Evolutionary conservation across 257 asterid genomes (phyloP), one percentile per base, ranked within the genome.

Genomic region (Mentha longifolia): DNA sequence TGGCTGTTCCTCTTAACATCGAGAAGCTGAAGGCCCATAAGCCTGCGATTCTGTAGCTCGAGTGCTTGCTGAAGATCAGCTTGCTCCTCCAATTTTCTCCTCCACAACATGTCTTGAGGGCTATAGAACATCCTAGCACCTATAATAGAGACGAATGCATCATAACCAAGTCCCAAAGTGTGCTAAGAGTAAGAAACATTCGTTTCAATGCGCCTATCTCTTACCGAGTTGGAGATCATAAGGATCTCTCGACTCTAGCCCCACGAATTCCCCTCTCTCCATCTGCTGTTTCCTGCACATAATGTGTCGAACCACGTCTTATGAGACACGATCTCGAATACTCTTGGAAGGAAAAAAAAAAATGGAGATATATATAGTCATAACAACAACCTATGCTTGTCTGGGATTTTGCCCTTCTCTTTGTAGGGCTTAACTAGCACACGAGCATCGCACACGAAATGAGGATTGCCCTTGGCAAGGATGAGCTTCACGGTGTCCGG

Each of bases 391-490:
- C 93, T 81, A 56, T 80, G 88, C 43, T 80, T 88, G 25, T 88
- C 95, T 10, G 89, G 95, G 81, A 85, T 82, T 73, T 88, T 88
- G 39, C 95, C 95, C 74, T 88, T 88, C 68, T 88, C 95, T 63
- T 88, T 88, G 67, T 88, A 88, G 0, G 90, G 92, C 72, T 87
- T 85, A 13, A 87, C 92, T 9, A 87, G 92, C 39, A 87, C 92
- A 20, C 90, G 85, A 3, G 95, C 95, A 61, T 88, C 95, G 70
- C 95, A 88, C n/a, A 88, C 95, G 42, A 85, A 88, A 67, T 88
- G 95, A 12, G 95, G 95, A 64, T 88, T 88, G 61, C 95, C 95
- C 79, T 88, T 88, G 2, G 91, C 91, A 37, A 88, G 94, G 42
- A 88, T 88, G 78, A 81, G 80, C 80, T 85, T 88, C 9, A 88